Evolutionary conservation across 805 yeast genomes (phyloP), one percentile per base, ranked within the genome.

Genomic region (Wickerhamiella alocasiicola): DNA sequence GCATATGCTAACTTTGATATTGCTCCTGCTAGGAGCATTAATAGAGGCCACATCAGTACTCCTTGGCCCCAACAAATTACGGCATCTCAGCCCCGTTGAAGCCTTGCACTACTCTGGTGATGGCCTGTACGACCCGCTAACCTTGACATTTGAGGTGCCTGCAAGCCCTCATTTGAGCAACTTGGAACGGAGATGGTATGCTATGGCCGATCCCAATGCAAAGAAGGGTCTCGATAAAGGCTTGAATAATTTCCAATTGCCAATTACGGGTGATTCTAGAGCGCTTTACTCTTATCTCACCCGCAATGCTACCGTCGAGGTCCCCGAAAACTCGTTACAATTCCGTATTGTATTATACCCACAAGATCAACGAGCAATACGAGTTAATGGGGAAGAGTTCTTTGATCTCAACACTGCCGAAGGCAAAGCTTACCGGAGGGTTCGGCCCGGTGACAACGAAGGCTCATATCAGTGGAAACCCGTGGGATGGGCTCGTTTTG

Each of bases 401-500:
- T 31, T 16, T 16, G 33, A 39, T 16, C 23, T 18, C 11, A 36
- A 38, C 9, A 24, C 31, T 9, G 13, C 34, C 9, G 46, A 45
- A n/a, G 61, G 61, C 23, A 31, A 38, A 2, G 60, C 58, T 2
- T 56, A 48, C 31, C 47, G 61, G n/a, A 36, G 39, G 16, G 45
- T 49, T n/a, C n/a, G n/a, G n/a, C n/a, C n/a, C n/a, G n/a, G n/a
- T n/a, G 34, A 38, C 21, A 31, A 45, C 12, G 40, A 12, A 2
- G 18, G 17, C 4, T 20, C 30, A 15, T 11, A 25, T 4, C 27
- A 30, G 13, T 56, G 47, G 44, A 35, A 31, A 18, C 46, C 46
- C 9, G 60, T 58, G 3, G 62, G 62, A 5, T 56, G 59, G 59
- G 59, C 62, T 11, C 49, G 62, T 13, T 37, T 56, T 11, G 44